Evolutionary conservation across 2,329 filamentous ascomycete genomes (phyloP).

Genomic region (Talaromyces sp.): DNA sequence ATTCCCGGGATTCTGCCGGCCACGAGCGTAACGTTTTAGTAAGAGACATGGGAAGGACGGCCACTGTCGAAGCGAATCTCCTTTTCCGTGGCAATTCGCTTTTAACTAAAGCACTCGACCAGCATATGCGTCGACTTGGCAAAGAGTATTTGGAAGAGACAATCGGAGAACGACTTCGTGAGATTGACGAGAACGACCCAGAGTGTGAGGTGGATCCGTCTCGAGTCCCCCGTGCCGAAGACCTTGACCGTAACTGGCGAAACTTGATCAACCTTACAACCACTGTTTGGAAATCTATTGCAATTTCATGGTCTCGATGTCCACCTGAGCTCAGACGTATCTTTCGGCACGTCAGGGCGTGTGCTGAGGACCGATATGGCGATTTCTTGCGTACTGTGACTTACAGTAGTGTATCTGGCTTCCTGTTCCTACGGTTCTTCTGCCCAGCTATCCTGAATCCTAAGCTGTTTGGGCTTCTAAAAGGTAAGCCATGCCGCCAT

Average conservation of each 20-base stretch:
- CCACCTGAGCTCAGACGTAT: conserved; percentile 82
- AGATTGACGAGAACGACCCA: conserved; percentile 87
- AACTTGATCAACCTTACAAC: conserved; percentile 75
- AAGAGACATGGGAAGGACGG: conserved; percentile 65
- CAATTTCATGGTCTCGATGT: conserved; percentile 71
- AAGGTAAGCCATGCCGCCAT: conserved; percentile 50
- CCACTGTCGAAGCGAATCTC: conserved; percentile 81
- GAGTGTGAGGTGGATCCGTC: conserved; percentile 96
- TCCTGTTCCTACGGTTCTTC: conserved; percentile 91
- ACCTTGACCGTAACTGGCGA: conserved; percentile 81
- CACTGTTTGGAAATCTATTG: conserved; percentile 83
- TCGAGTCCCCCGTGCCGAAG: conserved; percentile 66
- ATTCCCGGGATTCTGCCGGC: conserved; percentile 57
- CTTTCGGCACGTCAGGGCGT: conserved; percentile 87
- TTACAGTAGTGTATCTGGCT: conserved; percentile 93
- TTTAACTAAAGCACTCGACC: conserved; percentile 88
- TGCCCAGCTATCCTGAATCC: conserved; percentile 95
- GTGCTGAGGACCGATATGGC: conserved; percentile 91
- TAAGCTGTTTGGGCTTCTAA: conserved; percentile 85
- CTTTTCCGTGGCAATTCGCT: conserved; percentile 94
- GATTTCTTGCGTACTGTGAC: conserved; percentile 86
- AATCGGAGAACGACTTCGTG: conserved; percentile 78
- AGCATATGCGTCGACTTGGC: conserved; percentile 91
- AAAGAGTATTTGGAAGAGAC: conserved; percentile 91
- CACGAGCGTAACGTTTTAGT: conserved; percentile 64